phyloP scores from a whole-genome alignment of 2,329 filamentous ascomycete genomes.

The Stagonosporopsis vannaccii region DNA sequence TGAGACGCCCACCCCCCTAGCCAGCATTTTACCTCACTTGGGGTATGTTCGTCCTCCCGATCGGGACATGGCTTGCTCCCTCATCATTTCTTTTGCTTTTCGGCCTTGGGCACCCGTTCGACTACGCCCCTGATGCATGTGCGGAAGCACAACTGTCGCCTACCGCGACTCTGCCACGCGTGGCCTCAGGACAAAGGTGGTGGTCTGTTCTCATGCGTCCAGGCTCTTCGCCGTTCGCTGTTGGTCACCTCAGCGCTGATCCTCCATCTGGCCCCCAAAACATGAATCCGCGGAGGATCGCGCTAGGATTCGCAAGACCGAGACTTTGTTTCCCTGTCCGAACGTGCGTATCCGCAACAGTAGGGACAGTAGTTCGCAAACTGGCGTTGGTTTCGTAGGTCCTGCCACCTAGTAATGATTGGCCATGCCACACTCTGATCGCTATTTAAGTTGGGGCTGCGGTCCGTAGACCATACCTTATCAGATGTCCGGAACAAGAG shows the following conservation, averaged over 20 bases:
- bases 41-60: slow-evolving; percentile 25
- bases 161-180: slow-evolving; percentile 21
- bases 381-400: slow-evolving; percentile 18
- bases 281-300: slow-evolving; percentile 23
- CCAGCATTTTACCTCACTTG: slow-evolving; percentile 19
- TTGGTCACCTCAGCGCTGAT: slow-evolving; percentile 2
- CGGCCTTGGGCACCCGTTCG: slow-evolving; percentile 17
- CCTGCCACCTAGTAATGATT: slow-evolving; percentile 36
- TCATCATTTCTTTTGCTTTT: slow-evolving; percentile 29
- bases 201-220: slow-evolving; percentile 16
- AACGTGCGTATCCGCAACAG: slow-evolving; percentile 23
- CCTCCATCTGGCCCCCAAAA: slow-evolving; percentile 29
- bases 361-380: slow-evolving; percentile 24
- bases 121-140: slow-evolving; percentile 33
- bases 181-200: slow-evolving; percentile 19
- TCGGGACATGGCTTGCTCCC: slow-evolving; percentile 25
- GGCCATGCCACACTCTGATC: slow-evolving; percentile 31
- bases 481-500: slow-evolving; percentile 30
- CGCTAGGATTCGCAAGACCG: slow-evolving; percentile 23
- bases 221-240: slow-evolving; percentile 23
- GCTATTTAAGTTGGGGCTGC: slow-evolving; percentile 35
- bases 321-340: slow-evolving; percentile 22
- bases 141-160: slow-evolving; percentile 33
- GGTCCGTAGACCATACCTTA: slow-evolving; percentile 30
- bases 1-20: slow-evolving; percentile 24